Evolutionary conservation across 169 alveolate genomes (phyloP).

Genomic region (Plasmodium coatneyi): DNA sequence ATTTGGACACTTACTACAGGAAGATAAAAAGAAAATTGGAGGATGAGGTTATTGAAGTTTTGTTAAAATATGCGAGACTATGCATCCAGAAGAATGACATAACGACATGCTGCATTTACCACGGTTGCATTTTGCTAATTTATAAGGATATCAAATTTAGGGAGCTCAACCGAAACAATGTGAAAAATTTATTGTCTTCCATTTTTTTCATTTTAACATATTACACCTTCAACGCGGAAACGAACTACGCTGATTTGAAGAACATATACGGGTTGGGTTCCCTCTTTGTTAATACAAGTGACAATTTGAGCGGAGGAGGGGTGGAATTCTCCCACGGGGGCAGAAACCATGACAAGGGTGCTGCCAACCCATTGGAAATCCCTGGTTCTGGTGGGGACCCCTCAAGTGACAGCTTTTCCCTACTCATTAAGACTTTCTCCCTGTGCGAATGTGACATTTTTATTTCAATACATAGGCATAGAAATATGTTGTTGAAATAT

Average conservation of each 20-base stretch:
- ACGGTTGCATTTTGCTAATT: conserved; percentile 68
- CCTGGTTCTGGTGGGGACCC: neutral
- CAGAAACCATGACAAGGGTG: neutral
- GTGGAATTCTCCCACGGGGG: neutral
- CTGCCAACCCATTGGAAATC: neutral
- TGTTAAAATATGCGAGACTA: conserved; percentile 33
- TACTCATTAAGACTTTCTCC: conserved; percentile 62
- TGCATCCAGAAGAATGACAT: conserved; percentile 65
- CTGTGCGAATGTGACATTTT: conserved; percentile 73
- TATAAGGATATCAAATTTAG: conserved; percentile 50
- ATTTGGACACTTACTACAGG: conserved; percentile 38
- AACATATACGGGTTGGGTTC: conserved; percentile 73
- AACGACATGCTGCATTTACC: conserved; percentile 57
- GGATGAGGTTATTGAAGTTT: conserved; percentile 35
- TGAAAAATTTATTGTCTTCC: conserved; percentile 59
- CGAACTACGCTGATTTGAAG: conserved; percentile 65
- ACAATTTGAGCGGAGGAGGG: neutral
- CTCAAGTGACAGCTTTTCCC: conserved; percentile 6
- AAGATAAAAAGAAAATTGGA: conserved; percentile 60
- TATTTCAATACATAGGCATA: conserved; percentile 65
- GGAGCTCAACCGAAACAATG: conserved; percentile 47
- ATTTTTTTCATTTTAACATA: conserved; percentile 65
- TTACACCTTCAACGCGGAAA: conserved; percentile 64
- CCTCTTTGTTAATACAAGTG: conserved; percentile 68
- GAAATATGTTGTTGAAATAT: conserved; percentile 70